phyloP scores from a whole-genome alignment of 805 yeast species.

The Metschnikowia dekortorum region DNA sequence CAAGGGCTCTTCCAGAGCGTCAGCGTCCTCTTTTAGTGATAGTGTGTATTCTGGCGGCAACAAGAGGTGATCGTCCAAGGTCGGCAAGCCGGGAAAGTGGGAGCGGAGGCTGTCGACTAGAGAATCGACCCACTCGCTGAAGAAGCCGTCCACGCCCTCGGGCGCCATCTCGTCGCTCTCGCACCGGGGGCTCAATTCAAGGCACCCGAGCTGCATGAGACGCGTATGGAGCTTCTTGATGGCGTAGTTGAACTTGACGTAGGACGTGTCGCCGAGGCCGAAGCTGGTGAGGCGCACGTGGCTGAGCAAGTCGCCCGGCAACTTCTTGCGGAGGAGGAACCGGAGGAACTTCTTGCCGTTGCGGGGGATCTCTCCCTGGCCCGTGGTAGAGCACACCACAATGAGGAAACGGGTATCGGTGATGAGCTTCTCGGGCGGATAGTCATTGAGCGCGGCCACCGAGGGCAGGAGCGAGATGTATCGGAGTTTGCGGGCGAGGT shows the following conservation, averaged over 20 bases:
- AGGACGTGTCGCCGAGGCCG: conserved; percentile 92
- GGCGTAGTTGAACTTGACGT: conserved; percentile 87
- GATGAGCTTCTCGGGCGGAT: conserved; percentile 50
- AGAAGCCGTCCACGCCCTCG: conserved; percentile 75
- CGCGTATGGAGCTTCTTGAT: conserved; percentile 76
- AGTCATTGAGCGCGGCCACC: conserved; percentile 55
- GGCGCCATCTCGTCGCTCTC: conserved; percentile 87
- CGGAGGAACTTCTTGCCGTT: conserved; percentile 73
- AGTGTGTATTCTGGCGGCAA: conserved; percentile 27
- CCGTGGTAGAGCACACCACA: conserved; percentile 81
- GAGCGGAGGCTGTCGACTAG: conserved; percentile 31
- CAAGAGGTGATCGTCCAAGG: conserved; percentile 22
- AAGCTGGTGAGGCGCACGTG: conserved; percentile 66
- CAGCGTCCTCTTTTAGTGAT: conserved; percentile 3
- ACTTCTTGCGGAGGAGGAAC: conserved; percentile 60
- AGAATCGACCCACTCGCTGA: conserved; percentile 64
- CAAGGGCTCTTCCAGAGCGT: neutral
- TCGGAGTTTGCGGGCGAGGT: conserved; percentile 52
- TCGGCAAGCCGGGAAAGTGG: conserved; percentile 20
- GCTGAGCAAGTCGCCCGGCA: conserved; percentile 55
- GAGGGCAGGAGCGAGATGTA: conserved; percentile 48
- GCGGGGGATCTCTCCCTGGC: conserved; percentile 90
- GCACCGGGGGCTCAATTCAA: conserved; percentile 64
- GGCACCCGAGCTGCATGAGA: conserved; percentile 75
- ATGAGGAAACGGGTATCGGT: conserved; percentile 44